Base-by-base conservation (phyloP, 257 asterid genomes). In the Fraxinus quadrangulata region DNA sequence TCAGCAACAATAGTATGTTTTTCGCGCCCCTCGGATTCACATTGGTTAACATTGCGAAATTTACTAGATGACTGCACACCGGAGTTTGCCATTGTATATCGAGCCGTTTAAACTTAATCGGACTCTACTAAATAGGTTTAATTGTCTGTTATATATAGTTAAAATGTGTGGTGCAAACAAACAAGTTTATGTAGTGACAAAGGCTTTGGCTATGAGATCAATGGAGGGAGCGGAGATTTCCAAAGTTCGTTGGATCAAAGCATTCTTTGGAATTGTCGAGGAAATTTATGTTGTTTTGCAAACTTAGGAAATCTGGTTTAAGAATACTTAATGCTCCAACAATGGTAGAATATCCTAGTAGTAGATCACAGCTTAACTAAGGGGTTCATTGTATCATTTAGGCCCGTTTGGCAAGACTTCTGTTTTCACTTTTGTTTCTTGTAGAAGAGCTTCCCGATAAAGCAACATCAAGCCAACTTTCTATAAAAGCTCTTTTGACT, bases 1-100 rank as follows among this genome's bases (percentile, higher is more conserved):
- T 89, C 96, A 2, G 91, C 74, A 0, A 89, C 93, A 3, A 84
- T 86, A 0, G 91, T 78, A 30, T 87, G 89, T 3, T 86, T 82
- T 45, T 85, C 88, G 1, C 87, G 86, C 6, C 84, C 87, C 3
- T 42, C n/a, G 51, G 92, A 81, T 23, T 77, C 81, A 17, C 95
- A 90, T 63, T 81, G 72, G 68, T 82, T 49, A 13, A 92, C 23
- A 0, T 51, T 76, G 0, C 89, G 91, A 49, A 90, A 87, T 66
- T 69, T 45, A 36, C 21, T 8, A 59, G 61, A 39, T 37, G 36
- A 17, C 3, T 26, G 11, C 31, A 47, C 73, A 39, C 74, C 19
- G 49, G 7, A 7, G 16, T 79, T 66, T 0, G 82, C 89, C 91
- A 85, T 87, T 68, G 67, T 63, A 19, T 42, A 28, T 2, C 9